Base-by-base conservation (phyloP, 2,329 filamentous ascomycete species). In the Ophiostoma piceae region DNA sequence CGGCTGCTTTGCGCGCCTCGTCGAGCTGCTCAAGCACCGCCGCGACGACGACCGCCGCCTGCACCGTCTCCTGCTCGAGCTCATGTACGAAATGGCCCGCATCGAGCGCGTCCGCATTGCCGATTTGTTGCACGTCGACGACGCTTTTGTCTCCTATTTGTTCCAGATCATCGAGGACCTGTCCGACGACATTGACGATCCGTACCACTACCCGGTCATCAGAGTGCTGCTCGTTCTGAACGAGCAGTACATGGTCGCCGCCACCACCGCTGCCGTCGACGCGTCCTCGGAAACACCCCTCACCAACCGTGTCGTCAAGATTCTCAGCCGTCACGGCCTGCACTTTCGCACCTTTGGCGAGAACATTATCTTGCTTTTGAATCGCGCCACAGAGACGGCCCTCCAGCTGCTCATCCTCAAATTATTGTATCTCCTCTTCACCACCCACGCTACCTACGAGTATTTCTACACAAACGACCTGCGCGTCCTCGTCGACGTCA, bases 401-500 rank as follows among this genome's bases (percentile, higher is more conserved):
- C 86, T 97, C 51, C 96, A 99, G 79, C 85, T 99, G 35, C 85
- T 99, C n/a, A 98, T 98, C 71, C 84, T 99, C 60, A 99, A 99
- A 80, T 87, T 97, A 4, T 84, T 99, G 37, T 99, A 98, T 79
- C 87, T 99, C 47, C 85, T 99, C 11, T 99, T 99, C 80, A 97
- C 94, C 4, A 98, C 92, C 11, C 88, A 88, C 70, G 87, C 90
- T 19, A 99, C 95, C 0, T 92, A 95, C 78, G 95, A 99, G 80
- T 99, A 98, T 79, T 99, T 99, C 77, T 99, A 98, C 79, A 97
- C 93, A 37, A 99, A 99, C 77, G 95, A 99, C 76, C 84, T 99
- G 39, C 91, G 92, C 71, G 95, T 99, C 4, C 86, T 99, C 19
- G 85, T 98, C 66, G 95, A 99, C 77, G 95, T 99, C 73, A 93